Base-by-base conservation (phyloP, 1,284 basidiomycete species). In the Heliocybe sulcata region DNA sequence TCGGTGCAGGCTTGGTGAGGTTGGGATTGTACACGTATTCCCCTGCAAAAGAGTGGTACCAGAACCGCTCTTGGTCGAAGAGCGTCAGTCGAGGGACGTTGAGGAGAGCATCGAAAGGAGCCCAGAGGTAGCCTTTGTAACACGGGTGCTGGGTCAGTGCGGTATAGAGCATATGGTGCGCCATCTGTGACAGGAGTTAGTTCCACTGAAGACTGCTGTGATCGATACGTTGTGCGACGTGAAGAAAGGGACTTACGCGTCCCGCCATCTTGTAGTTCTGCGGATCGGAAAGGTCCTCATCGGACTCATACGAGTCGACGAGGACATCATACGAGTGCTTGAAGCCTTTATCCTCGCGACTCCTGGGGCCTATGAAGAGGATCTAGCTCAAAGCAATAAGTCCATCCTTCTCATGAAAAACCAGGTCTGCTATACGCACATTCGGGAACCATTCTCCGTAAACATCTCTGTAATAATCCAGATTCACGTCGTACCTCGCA, bases 141-240 rank as follows among this genome's bases (percentile, higher is more conserved):
- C 77, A 79, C n/a, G 63, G 66, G 52, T 75, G 60, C 51, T 73
- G 73, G 45, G 65, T 67, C 56, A 79, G 58, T 22, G 71, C 75
- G 6, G 75, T 77, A 56, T 76, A 76, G 16, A 79, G 67, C 77
- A 79, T 79, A 57, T 80, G 77, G 51, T 79, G 78, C 9, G 76
- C 77, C 76, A 77, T 76, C 69, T 75, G 53, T 16, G 16, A 29
- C 6, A 12, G 33, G 29, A 23, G 31, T 31, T 56, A n/a, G n/a
- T n/a, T n/a, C n/a, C n/a, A n/a, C n/a, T n/a, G n/a, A n/a, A n/a
- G n/a, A n/a, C n/a, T n/a, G n/a, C n/a, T n/a, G n/a, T 33, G n/a
- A 55, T 16, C 20, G 14, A 20, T n/a, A 35, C 47, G 16, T 52
- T 27, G 10, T 9, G 53, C 23, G 45, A 3, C 27, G 26, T 14